phyloP scores from a whole-genome alignment of 2,329 filamentous ascomycete species.

The Ophiostoma australiae region DNA sequence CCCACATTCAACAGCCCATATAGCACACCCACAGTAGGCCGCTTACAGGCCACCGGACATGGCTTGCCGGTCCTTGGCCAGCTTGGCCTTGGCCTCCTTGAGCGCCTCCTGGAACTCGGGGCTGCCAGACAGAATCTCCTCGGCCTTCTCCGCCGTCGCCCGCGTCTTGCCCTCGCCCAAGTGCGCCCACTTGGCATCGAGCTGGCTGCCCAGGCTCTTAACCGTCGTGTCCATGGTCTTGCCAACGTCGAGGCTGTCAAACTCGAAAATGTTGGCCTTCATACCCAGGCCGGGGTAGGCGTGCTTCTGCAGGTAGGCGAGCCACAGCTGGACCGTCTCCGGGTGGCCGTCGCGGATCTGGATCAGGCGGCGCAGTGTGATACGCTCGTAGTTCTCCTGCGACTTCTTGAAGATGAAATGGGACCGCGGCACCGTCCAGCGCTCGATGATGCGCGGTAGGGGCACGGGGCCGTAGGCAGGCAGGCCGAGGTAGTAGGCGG shows the following conservation, averaged over 20 bases:
- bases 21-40: too few species aligned
- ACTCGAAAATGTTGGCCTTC: slow-evolving; percentile 97
- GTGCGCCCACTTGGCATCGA: slow-evolving; percentile 51
- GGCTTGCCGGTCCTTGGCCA: slow-evolving; percentile 17
- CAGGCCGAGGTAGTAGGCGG: slow-evolving; percentile 87
- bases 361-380: slow-evolving; percentile 78
- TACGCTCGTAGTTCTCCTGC: slow-evolving; percentile 95
- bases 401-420: slow-evolving; percentile 96
- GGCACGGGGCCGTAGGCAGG: slow-evolving; percentile 81
- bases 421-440: slow-evolving; percentile 86
- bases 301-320: slow-evolving; percentile 87
- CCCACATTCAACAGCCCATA: background rate
- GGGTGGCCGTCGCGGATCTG: slow-evolving; percentile 90
- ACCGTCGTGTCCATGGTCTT: slow-evolving; percentile 49
- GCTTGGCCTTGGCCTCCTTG: slow-evolving; percentile 11
- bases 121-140: slow-evolving; percentile 47
- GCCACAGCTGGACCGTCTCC: slow-evolving; percentile 83
- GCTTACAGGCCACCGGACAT: slow-evolving; percentile 12
- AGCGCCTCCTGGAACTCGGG: slow-evolving; percentile 13
- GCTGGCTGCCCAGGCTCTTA: slow-evolving; percentile 39
- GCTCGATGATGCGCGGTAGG: slow-evolving; percentile 77
- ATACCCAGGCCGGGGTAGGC: slow-evolving; percentile 95
- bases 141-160: slow-evolving; percentile 50
- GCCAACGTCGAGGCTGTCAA: slow-evolving; percentile 58
- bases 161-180: slow-evolving; percentile 50